phyloP scores from a whole-genome alignment of 306 rosid species.

The Canavalia gladiata region DNA sequence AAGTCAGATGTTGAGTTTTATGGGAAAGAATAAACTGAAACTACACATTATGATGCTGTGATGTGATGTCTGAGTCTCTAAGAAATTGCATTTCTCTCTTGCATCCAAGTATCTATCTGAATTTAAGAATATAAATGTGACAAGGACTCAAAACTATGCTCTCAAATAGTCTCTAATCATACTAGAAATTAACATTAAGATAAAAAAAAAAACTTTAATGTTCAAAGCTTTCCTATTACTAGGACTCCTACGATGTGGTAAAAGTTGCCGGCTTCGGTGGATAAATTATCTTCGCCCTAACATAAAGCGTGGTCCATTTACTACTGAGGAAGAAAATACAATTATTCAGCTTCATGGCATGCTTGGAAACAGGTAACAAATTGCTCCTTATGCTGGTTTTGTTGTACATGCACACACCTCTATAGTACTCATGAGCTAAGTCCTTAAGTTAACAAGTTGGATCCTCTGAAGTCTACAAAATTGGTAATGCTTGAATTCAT shows the following conservation, averaged over 20 bases:
- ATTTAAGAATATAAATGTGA: neutral
- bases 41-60: neutral
- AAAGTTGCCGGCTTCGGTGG: constrained; percentile 65
- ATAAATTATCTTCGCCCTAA: constrained; percentile 63
- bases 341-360: constrained; percentile 56
- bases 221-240: neutral
- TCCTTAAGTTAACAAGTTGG: too few relatives aligned
- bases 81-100: constrained; percentile 4
- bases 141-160: neutral
- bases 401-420: neutral
- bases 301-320: constrained; percentile 60
- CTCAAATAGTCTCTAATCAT: neutral
- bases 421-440: neutral
- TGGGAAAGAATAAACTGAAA: neutral
- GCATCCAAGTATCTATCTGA: neutral
- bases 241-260: constrained; percentile 65
- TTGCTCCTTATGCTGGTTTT: constrained; percentile 1
- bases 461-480: neutral
- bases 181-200: neutral
- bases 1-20: neutral
- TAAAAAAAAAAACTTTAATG: constrained; percentile 2
- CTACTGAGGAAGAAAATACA: constrained; percentile 53
- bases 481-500: too few relatives aligned
- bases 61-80: neutral
- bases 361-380: constrained; percentile 58